Conservation (phyloP, 2,329 filamentous ascomycete species). For the Fusarium mexicanum region DNA sequence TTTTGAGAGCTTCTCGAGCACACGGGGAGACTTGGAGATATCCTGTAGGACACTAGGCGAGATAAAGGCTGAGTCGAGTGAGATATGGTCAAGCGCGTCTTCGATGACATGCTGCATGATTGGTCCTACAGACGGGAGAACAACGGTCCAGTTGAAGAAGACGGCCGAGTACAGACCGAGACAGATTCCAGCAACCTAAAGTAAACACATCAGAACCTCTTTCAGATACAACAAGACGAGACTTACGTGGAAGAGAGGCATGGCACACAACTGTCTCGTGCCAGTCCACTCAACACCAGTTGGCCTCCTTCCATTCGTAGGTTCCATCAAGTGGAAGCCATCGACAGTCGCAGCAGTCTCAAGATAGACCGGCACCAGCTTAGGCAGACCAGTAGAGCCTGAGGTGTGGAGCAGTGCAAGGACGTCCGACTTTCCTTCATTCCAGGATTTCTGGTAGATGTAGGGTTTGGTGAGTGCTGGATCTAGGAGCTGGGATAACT, state of each 20-base stretch:
- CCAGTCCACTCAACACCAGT: not conserved
- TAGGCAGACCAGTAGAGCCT: not conserved
- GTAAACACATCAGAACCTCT: not conserved
- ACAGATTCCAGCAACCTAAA: not conserved
- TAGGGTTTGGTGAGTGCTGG: not conserved
- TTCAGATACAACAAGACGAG: rapidly evolving
- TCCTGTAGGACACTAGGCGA: not conserved
- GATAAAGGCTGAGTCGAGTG: not conserved
- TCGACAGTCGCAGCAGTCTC: not conserved
- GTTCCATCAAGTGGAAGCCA: not conserved
- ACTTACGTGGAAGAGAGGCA: not conserved
- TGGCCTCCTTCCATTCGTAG: not conserved
- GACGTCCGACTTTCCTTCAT: not conserved
- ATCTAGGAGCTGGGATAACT: not conserved
- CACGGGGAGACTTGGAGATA: not conserved
- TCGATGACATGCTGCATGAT: not conserved
- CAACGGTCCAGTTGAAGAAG: not conserved
- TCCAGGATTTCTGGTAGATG: not conserved
- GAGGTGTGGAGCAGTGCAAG: not conserved
- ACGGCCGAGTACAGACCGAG: not conserved
- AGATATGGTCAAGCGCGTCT: not conserved
- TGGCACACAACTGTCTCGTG: not conserved
- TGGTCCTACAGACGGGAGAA: not conserved
- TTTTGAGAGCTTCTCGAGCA: not conserved
- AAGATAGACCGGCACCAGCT: not conserved